phyloP scores from a whole-genome alignment of 1,284 basidiomycete species.

The Heimioporus punctisporus region DNA sequence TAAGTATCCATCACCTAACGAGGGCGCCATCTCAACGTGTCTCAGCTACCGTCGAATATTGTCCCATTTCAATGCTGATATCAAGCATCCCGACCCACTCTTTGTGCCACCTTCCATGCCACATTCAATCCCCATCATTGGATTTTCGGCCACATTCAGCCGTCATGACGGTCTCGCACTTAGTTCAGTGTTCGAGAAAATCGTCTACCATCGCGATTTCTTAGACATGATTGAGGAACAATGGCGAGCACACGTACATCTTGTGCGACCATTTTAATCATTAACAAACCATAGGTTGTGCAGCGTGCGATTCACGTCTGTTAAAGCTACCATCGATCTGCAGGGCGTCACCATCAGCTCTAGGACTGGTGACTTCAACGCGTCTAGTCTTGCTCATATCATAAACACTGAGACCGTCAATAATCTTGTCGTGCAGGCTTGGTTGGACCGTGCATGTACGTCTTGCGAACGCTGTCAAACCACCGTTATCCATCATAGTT shows the following conservation, averaged over 20 bases:
- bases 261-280: constrained; percentile 1
- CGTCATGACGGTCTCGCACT: constrained; percentile 92
- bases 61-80: constrained; percentile 70
- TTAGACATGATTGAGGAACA: constrained; percentile 92
- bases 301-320: constrained; percentile 81
- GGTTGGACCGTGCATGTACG: constrained; percentile 80
- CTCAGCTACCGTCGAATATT: constrained; percentile 78
- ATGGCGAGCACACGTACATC: constrained; percentile 54
- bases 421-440: constrained; percentile 75
- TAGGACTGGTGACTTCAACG: constrained; percentile 78
- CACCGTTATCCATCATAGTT: not conserved
- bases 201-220: constrained; percentile 96
- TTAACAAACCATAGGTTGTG: constrained; percentile 64
- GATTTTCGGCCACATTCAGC: constrained; percentile 95
- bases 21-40: constrained; percentile 1
- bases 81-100: constrained; percentile 52
- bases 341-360: constrained; percentile 66
- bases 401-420: constrained; percentile 83
- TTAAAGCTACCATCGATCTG: constrained; percentile 76
- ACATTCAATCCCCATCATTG: constrained; percentile 83
- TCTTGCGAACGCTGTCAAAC: constrained; percentile 3
- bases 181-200: constrained; percentile 86
- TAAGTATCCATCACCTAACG: constrained; percentile 38
- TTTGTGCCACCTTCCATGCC: constrained; percentile 36
- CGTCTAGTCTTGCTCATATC: constrained; percentile 74